Percentiles rank a stretch among this genome's conserved stretches.
Evolutionary conservation across 768 basidiomycete species (phyloP).

Genomic region (Suillus fuscotomentosus): DNA sequence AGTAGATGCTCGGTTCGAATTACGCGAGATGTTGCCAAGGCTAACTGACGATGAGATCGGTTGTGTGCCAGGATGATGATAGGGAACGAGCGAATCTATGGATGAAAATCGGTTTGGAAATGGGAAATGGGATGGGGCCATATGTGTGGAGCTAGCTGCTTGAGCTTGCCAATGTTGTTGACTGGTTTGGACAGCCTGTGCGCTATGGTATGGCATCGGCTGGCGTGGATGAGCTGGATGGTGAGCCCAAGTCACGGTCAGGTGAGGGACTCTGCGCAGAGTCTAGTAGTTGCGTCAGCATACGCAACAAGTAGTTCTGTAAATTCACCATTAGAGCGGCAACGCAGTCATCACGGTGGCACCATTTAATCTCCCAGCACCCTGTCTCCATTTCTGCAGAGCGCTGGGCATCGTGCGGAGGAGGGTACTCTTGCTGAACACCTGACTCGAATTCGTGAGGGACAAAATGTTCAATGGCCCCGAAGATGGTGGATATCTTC

Average conservation of each 20-base stretch:
- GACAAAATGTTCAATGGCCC: conserved; percentile 57
- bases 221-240: conserved; percentile 36
- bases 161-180: conserved; percentile 21
- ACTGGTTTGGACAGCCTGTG: conserved; percentile 10
- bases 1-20: neutral
- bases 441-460: conserved; percentile 24
- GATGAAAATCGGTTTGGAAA: conserved; percentile 16
- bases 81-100: conserved; percentile 9
- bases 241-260: conserved; percentile 82
- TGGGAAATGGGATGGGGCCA: conserved; percentile 13
- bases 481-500: conserved; percentile 58
- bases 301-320: conserved; percentile 3
- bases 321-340: conserved; percentile 63
- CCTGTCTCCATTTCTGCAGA: conserved; percentile 52
- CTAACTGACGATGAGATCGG: neutral
- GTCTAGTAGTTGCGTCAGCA: conserved; percentile 41
- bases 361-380: conserved; percentile 82
- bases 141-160: conserved; percentile 7
- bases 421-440: conserved; percentile 30
- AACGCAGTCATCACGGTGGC: conserved; percentile 72
- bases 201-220: conserved; percentile 15
- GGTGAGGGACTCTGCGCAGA: conserved; percentile 64
- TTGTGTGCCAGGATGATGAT: neutral
- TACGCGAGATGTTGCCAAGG: conserved; percentile 5
- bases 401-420: conserved; percentile 58